Percentiles rank a stretch among this genome's conserved stretches.
These are phyloP conservation scores for Aspergillus sp. DNA, from an alignment of 2,329 filamentous ascomycete species.

Conservation along the genomic window DNA sequence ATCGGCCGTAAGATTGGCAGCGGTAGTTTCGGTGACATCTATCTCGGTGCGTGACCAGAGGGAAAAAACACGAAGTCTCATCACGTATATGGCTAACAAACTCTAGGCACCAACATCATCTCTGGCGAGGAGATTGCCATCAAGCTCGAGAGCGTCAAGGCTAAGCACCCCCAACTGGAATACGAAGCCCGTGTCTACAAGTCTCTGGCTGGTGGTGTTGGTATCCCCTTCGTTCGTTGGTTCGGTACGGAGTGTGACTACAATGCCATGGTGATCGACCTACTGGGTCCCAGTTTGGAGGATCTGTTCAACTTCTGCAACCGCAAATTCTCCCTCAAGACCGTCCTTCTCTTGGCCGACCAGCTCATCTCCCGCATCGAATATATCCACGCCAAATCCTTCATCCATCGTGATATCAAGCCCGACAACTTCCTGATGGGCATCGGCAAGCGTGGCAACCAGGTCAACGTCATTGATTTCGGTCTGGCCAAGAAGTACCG, in stretches of 20 bases:
- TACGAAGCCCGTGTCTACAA: constrained; percentile 93
- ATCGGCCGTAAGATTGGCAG: constrained; percentile 99
- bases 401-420: constrained; percentile 99
- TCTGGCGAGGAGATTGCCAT: constrained; percentile 99
- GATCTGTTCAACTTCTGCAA: constrained; percentile 99
- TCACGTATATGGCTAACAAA: constrained; percentile 11
- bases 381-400: constrained; percentile 99
- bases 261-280: constrained; percentile 98
- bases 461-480: constrained; percentile 99
- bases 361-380: constrained; percentile 99
- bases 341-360: constrained; percentile 90
- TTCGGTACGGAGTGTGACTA: constrained; percentile 99
- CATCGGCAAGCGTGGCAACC: constrained; percentile 97
- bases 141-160: constrained; percentile 99
- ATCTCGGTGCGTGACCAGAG: constrained; percentile 62
- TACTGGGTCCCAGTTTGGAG: constrained; percentile 91
- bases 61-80: background rate
- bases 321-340: constrained; percentile 99
- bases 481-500: constrained; percentile 99
- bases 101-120: constrained; percentile 94
- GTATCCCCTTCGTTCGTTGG: constrained; percentile 98
- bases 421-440: constrained; percentile 99
- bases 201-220: constrained; percentile 89
- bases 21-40: constrained; percentile 97
- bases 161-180: constrained; percentile 97